Evolutionary conservation across 164 flowering plant genomes (phyloP).

Genomic region (Saururus chinensis): DNA sequence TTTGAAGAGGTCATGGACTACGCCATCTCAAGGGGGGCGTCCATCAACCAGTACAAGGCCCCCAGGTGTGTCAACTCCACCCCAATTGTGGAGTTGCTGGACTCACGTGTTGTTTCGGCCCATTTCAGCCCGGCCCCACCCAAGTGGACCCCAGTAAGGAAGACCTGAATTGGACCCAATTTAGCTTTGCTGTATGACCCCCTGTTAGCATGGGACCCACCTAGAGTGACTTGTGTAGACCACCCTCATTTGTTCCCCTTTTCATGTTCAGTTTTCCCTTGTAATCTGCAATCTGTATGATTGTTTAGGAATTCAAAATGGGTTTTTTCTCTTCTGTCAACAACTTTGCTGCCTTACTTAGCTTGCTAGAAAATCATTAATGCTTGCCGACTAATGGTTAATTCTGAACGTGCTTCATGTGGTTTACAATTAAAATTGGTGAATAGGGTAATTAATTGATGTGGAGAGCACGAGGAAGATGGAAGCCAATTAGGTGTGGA

Average conservation of each 20-base stretch:
- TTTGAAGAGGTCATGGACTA: conserved; percentile 44
- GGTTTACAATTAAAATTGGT: no score
- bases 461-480: no score
- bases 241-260: conserved; percentile 1
- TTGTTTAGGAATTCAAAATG: no score
- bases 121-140: conserved; percentile 31
- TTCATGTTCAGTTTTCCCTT: background rate
- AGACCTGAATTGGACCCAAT: no score
- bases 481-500: no score
- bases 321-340: no score
- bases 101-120: conserved; percentile 25
- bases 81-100: conserved; percentile 30
- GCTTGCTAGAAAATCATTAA: no score
- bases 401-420: no score
- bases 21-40: conserved; percentile 41
- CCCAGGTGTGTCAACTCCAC: conserved; percentile 36
- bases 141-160: conserved; percentile 19
- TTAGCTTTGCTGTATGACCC: no score
- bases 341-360: no score
- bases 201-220: background rate
- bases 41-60: conserved; percentile 38
- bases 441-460: no score
- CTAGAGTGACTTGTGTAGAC: conserved; percentile 4
- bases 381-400: no score
- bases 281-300: background rate